Conservation (phyloP, 495 filamentous ascomycete genomes). For the Neurospora pannonica region DNA sequence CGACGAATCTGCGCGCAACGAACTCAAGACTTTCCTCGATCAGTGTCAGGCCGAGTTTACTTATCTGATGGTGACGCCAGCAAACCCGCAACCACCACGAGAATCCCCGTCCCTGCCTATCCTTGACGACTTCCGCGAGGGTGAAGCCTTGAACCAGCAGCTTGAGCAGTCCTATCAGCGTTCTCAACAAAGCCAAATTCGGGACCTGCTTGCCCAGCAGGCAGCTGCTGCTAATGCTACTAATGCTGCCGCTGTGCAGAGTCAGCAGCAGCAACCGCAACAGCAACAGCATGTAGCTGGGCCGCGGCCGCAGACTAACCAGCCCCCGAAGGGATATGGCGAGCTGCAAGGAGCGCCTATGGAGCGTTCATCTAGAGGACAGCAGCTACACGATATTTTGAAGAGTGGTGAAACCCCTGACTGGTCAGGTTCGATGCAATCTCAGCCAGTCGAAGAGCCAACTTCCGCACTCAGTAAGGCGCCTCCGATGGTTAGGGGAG, state of each 20-base stretch:
- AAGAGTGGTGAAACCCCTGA: constrained; percentile 28
- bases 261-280: background rate
- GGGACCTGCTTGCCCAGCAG: constrained; percentile 31
- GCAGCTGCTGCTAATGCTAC: constrained; percentile 13
- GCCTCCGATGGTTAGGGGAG: constrained; percentile 12
- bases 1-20: constrained; percentile 46
- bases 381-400: constrained; percentile 21
- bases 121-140: constrained; percentile 40
- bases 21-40: constrained; percentile 52
- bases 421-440: constrained; percentile 30
- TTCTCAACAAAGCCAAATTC: constrained; percentile 23
- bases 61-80: constrained; percentile 55
- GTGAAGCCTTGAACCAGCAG: constrained; percentile 32
- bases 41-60: constrained; percentile 55
- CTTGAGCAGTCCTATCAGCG: constrained; percentile 24
- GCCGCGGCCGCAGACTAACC: constrained; percentile 42
- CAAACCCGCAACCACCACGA: constrained; percentile 50
- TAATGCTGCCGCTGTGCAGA: background rate
- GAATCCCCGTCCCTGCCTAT: constrained; percentile 42
- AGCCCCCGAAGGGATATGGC: constrained; percentile 12
- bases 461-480: constrained; percentile 33
- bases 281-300: constrained; percentile 16
- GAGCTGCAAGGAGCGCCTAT: constrained; percentile 19
- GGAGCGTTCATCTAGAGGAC: constrained; percentile 32
- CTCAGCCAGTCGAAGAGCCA: constrained; percentile 45